Conservation (phyloP, 1,284 basidiomycete genomes). For the Cutaneotrichosporon cutaneum region DNA sequence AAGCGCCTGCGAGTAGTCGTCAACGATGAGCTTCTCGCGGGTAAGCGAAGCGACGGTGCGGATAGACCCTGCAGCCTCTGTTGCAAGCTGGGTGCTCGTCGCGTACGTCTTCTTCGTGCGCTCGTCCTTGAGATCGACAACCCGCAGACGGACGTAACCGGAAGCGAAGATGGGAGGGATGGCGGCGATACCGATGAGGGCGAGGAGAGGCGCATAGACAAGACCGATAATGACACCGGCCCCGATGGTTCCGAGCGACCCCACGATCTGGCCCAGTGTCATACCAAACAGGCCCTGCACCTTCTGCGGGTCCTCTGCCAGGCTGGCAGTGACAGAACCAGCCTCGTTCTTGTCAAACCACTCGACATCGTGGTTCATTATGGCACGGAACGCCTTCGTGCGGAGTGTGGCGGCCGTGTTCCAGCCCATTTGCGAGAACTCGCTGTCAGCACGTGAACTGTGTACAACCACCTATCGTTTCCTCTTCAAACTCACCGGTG, state of each 20-base stretch:
- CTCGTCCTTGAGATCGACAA: slow-evolving; percentile 76
- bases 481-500: too few relatives aligned
- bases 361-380: slow-evolving; percentile 80
- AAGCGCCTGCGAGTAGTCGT: slow-evolving; percentile 70
- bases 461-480: too few relatives aligned
- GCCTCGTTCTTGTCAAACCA: slow-evolving; percentile 83
- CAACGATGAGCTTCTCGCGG: slow-evolving; percentile 70
- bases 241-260: slow-evolving; percentile 71
- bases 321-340: slow-evolving; percentile 73
- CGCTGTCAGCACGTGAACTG: slow-evolving; percentile 41
- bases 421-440: slow-evolving; percentile 65
- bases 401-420: slow-evolving; percentile 67
- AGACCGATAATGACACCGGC: slow-evolving; percentile 75
- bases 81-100: slow-evolving; percentile 78
- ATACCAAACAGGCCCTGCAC: slow-evolving; percentile 85
- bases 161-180: slow-evolving; percentile 77
- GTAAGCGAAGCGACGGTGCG: slow-evolving; percentile 90
- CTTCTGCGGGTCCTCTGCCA: slow-evolving; percentile 90
- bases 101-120: slow-evolving; percentile 82
- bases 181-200: slow-evolving; percentile 62
- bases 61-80: slow-evolving; percentile 85
- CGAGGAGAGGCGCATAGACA: slow-evolving; percentile 58
- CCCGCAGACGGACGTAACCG: slow-evolving; percentile 77
- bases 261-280: slow-evolving; percentile 81
- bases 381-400: slow-evolving; percentile 67